phyloP scores from a whole-genome alignment of 2,329 filamentous ascomycete species.

The Claviceps arundinis region DNA sequence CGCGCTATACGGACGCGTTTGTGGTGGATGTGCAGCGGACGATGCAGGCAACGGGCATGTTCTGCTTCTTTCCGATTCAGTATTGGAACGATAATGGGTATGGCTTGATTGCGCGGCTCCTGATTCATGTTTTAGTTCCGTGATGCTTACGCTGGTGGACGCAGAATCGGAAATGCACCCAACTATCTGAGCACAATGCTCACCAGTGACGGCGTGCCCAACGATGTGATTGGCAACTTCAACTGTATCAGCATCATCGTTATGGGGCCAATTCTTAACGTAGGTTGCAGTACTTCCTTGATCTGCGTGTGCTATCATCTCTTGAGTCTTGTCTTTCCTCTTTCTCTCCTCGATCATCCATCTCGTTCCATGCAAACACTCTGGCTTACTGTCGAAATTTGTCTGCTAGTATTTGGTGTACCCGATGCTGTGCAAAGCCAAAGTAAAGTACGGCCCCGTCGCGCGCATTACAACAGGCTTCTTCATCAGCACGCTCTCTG shows the following conservation, averaged over 20 bases:
- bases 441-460: conserved; percentile 45
- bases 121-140: background rate
- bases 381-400: too few species aligned
- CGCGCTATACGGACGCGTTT: conserved; percentile 47
- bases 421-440: conserved; percentile 35
- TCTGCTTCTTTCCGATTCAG: conserved; percentile 28
- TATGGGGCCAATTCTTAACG: conserved; percentile 15
- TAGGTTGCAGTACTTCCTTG: background rate
- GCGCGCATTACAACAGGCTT: conserved; percentile 46
- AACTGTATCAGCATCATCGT: conserved; percentile 47
- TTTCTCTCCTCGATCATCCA: background rate
- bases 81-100: conserved; percentile 25
- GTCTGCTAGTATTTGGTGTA: conserved; percentile 29
- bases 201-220: conserved; percentile 37
- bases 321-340: background rate
- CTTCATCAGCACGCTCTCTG: conserved; percentile 31
- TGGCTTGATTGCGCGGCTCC: background rate
- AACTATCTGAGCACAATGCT: conserved; percentile 28
- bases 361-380: too few species aligned
- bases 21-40: conserved; percentile 51
- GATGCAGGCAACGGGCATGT: conserved; percentile 26
- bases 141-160: background rate
- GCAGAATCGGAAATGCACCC: conserved; percentile 19
- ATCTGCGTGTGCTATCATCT: too few species aligned
- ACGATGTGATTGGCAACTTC: conserved; percentile 47